Evolutionary conservation across 2,329 filamentous ascomycete species (phyloP).

Genomic region (Aspergillus sp.): DNA sequence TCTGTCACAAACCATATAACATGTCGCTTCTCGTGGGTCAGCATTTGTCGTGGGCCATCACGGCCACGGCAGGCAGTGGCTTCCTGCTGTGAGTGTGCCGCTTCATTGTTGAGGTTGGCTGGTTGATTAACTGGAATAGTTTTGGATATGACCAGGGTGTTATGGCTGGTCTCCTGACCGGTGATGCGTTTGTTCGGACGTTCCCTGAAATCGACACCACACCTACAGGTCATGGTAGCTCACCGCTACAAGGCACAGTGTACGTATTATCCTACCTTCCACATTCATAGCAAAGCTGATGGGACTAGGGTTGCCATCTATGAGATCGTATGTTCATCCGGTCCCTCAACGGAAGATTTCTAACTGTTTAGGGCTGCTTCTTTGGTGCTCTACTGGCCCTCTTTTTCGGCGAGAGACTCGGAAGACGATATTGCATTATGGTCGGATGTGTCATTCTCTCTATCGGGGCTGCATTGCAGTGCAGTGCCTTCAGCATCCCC

Average conservation of each 20-base stretch:
- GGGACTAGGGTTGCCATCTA: slow-evolving; percentile 36
- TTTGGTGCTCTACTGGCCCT: slow-evolving; percentile 45
- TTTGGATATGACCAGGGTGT: slow-evolving; percentile 36
- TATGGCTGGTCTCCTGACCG: slow-evolving; percentile 29
- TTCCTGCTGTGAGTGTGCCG: slow-evolving; percentile 33
- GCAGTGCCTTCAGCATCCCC: slow-evolving; percentile 28
- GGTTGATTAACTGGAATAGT: slow-evolving; percentile 7
- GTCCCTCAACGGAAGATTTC: neutral
- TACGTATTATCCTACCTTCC: slow-evolving; percentile 6
- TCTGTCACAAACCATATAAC: neutral
- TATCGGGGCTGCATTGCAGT: slow-evolving; percentile 24
- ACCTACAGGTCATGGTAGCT: slow-evolving; percentile 28
- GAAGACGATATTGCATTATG: slow-evolving; percentile 44
- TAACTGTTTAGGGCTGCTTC: slow-evolving; percentile 44
- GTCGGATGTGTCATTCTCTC: slow-evolving; percentile 31
- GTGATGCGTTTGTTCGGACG: slow-evolving; percentile 19
- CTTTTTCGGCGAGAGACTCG: slow-evolving; percentile 41
- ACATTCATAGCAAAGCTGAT: neutral
- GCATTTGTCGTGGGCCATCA: slow-evolving; percentile 38
- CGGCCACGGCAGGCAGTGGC: slow-evolving; percentile 37
- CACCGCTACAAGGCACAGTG: slow-evolving; percentile 42
- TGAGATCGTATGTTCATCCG: slow-evolving; percentile 26
- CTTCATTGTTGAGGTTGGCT: slow-evolving; percentile 3
- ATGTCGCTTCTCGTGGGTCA: slow-evolving; percentile 23
- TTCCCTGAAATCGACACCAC: slow-evolving; percentile 29